Evolutionary conservation across 805 yeast species (phyloP).

Genomic region (Teunomyces tritomae): DNA sequence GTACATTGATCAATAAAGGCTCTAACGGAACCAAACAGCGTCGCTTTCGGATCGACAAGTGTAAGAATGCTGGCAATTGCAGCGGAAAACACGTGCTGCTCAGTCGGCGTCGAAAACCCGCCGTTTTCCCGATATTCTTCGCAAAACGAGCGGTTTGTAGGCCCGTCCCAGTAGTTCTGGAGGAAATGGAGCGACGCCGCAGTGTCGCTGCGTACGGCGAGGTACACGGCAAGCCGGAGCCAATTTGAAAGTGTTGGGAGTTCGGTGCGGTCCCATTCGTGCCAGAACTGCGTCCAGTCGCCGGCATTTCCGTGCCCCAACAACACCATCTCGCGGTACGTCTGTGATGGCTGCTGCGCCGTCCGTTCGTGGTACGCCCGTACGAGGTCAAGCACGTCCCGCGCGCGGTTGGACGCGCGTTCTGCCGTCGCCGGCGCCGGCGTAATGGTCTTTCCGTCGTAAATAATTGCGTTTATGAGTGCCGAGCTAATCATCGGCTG

Average conservation of each 20-base stretch:
- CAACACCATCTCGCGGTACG: conserved; percentile 33
- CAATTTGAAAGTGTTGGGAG: conserved; percentile 15
- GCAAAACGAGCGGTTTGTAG: conserved; percentile 10
- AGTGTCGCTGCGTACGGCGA: conserved; percentile 26
- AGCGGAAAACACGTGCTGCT: conserved; percentile 18
- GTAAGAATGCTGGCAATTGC: conserved; percentile 20
- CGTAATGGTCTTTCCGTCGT: conserved; percentile 10
- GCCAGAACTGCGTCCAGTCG: conserved; percentile 40
- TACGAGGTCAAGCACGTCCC: conserved; percentile 29
- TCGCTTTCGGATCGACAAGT: conserved; percentile 37
- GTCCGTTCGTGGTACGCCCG: conserved; percentile 16
- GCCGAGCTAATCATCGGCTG: conserved; percentile 20
- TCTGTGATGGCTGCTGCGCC: conserved; percentile 11
- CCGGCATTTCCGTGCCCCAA: conserved; percentile 38
- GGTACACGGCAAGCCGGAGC: conserved; percentile 34
- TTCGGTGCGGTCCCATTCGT: conserved; percentile 27
- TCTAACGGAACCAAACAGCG: conserved; percentile 43
- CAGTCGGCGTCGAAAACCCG: conserved; percentile 5
- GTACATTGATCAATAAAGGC: conserved; percentile 1
- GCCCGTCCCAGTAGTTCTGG: conserved; percentile 25
- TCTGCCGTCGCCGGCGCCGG: not conserved
- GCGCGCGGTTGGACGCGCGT: conserved; percentile 26
- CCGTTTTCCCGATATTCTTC: too few species aligned
- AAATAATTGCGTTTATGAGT: conserved; percentile 23
- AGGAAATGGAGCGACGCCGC: conserved; percentile 27